Conservation (phyloP, 192 early-diverging fungal species). For the Podila epigama region DNA sequence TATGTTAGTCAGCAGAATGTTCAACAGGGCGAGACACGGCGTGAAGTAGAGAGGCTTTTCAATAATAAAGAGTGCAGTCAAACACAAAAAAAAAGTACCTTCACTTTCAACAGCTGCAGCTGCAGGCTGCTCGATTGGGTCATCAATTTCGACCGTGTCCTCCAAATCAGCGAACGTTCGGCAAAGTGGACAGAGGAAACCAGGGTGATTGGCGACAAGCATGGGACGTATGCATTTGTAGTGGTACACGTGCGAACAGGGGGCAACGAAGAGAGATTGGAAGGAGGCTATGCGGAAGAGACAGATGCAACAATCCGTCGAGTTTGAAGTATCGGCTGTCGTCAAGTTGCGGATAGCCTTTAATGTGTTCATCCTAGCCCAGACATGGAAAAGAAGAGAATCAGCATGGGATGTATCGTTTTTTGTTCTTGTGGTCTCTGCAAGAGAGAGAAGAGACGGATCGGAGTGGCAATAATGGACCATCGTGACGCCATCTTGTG, state of each 20-base stretch:
- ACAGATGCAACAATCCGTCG: constrained; percentile 89
- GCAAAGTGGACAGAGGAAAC: constrained; percentile 91
- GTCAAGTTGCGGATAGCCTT: constrained; percentile 57
- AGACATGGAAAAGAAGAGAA: neutral
- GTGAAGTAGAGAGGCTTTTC: too few relatives aligned
- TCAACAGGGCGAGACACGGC: too few relatives aligned
- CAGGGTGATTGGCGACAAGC: constrained; percentile 69
- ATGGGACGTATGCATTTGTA: constrained; percentile 92
- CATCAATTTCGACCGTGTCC: constrained; percentile 71
- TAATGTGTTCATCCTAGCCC: constrained; percentile 51
- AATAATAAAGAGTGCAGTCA: too few relatives aligned
- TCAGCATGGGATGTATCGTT: constrained; percentile 2
- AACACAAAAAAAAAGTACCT: neutral
- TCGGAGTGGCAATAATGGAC: too few relatives aligned
- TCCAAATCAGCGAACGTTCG: constrained; percentile 92
- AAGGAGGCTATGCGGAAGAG: constrained; percentile 84
- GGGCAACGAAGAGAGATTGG: constrained; percentile 92
- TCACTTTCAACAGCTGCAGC: constrained; percentile 7
- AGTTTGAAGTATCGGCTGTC: constrained; percentile 51
- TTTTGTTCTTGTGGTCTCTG: too few relatives aligned
- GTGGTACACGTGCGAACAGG: constrained; percentile 94
- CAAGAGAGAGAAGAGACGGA: too few relatives aligned
- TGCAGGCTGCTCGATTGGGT: constrained; percentile 51
- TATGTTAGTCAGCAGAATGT: too few relatives aligned
- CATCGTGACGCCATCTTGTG: too few relatives aligned